Conservation (phyloP, 2,329 filamentous ascomycete species). For the Fusarium staphyleae region DNA sequence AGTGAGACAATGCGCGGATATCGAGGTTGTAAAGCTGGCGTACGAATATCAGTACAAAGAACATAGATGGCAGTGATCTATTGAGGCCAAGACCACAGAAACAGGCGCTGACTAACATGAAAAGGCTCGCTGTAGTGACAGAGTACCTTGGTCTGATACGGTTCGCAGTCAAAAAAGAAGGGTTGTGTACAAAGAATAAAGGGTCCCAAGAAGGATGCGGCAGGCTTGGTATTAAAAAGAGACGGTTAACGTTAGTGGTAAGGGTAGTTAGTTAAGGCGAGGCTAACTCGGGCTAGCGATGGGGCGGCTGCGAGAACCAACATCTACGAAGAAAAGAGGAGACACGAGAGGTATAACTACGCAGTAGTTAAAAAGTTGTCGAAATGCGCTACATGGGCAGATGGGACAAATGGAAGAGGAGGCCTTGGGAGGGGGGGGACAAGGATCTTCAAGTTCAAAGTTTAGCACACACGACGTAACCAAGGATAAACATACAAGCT, state of each 20-base stretch:
- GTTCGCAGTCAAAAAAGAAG: not conserved
- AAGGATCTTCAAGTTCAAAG: too few relatives aligned
- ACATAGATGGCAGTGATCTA: not conserved
- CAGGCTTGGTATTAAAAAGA: constrained; percentile 4
- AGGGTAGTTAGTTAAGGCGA: too few relatives aligned
- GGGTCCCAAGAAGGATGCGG: not conserved
- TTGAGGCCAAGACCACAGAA: not conserved
- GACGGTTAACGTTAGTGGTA: constrained; percentile 1
- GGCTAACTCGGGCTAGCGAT: not conserved
- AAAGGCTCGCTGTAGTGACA: too few relatives aligned
- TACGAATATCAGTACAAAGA: not conserved
- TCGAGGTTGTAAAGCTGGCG: not conserved
- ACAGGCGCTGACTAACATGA: too few relatives aligned
- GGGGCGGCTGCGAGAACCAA: not conserved
- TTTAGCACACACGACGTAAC: too few relatives aligned
- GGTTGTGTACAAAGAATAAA: not conserved
- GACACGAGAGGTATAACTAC: too few relatives aligned
- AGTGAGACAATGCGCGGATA: not conserved
- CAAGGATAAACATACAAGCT: not conserved
- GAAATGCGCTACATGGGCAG: too few relatives aligned
- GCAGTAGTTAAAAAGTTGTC: too few relatives aligned
- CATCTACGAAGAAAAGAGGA: not conserved
- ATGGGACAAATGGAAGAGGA: too few relatives aligned
- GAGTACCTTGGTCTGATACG: too few relatives aligned
- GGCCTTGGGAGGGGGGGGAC: too few relatives aligned